Evolutionary conservation across 352 stramenopile genomes (phyloP).

Genomic region (Aphanomyces invadans): DNA sequence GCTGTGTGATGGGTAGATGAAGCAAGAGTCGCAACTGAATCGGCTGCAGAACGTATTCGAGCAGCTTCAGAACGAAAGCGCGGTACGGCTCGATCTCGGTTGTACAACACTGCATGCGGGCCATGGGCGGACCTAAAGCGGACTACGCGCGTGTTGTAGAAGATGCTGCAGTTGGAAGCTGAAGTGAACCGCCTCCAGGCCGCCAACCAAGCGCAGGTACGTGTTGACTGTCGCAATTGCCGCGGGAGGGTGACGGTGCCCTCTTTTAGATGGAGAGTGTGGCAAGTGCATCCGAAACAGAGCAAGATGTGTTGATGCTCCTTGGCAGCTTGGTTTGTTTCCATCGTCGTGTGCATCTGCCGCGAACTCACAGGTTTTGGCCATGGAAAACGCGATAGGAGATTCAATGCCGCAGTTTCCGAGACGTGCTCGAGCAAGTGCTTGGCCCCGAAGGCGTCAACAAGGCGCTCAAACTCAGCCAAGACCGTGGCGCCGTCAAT

Average conservation of each 20-base stretch:
- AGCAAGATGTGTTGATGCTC: conserved; percentile 4
- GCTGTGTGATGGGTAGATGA: too few species aligned
- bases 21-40: not conserved
- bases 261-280: too few species aligned
- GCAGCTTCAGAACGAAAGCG: conserved; percentile 3
- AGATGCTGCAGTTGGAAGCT: conserved; percentile 7
- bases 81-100: not conserved
- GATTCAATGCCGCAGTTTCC: conserved; percentile 20
- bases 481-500: conserved; percentile 1
- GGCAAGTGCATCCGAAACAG: too few species aligned
- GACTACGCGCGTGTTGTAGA: not conserved
- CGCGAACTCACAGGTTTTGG: too few species aligned
- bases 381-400: too few species aligned
- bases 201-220: not conserved
- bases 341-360: too few species aligned
- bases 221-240: not conserved
- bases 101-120: too few species aligned
- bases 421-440: conserved; percentile 6
- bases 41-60: not conserved
- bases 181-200: not conserved
- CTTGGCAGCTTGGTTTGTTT: conserved; percentile 15
- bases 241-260: too few species aligned
- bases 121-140: too few species aligned
- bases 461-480: conserved; percentile 15
- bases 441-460: conserved; percentile 10